Evolutionary conservation across 2,329 filamentous ascomycete species (phyloP).

Genomic region (Tolypocladium tundrense): DNA sequence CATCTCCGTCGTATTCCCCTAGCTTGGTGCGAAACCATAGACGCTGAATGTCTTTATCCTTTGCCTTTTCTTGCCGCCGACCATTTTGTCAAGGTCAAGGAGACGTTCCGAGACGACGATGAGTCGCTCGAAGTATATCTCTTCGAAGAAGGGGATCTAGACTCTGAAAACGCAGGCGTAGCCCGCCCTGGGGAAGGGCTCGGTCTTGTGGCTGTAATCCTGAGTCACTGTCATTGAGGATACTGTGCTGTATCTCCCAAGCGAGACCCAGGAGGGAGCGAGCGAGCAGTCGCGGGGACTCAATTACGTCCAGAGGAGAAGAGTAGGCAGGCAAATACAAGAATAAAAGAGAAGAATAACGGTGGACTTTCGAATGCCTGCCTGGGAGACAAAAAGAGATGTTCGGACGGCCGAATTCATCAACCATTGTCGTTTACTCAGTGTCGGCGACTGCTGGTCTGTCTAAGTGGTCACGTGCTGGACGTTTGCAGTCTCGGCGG

Average conservation of each 20-base stretch:
- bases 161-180: no score
- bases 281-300: no score
- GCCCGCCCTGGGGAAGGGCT: no score
- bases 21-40: not conserved
- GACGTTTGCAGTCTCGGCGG: not conserved
- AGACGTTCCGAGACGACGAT: not conserved
- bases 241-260: no score
- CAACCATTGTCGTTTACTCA: no score
- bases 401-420: not conserved
- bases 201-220: no score
- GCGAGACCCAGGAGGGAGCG: no score
- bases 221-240: no score
- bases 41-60: not conserved
- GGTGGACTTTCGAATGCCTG: no score
- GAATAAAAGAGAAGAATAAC: no score
- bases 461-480: not conserved
- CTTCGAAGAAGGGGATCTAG: no score
- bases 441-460: not conserved
- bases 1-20: not conserved
- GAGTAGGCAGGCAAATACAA: not conserved
- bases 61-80: not conserved
- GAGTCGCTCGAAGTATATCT: no score
- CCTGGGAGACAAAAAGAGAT: not conserved
- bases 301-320: not conserved
- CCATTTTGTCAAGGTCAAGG: not conserved